Evolutionary conservation across 140 eudicot genomes (phyloP), one percentile per base, ranked within the genome.

Genomic region (Flaveria floridana): DNA sequence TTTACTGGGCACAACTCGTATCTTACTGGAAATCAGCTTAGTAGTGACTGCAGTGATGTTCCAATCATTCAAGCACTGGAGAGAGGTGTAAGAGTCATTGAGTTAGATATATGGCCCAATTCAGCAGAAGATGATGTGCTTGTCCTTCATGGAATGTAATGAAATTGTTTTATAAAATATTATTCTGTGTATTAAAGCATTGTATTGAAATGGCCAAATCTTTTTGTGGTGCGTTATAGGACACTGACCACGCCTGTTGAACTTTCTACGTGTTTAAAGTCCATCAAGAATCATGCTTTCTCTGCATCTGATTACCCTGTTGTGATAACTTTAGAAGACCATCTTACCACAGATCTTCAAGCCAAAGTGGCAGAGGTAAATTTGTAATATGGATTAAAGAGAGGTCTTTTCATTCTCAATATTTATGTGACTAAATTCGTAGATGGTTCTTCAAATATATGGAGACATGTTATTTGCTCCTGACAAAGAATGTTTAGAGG

Each of bases 71-170:
- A 87, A 52, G 99, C 99, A 59, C 72, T 94, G 44, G 85, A 87
- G 57, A 88, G 84, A 78, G 96, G 96, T 4, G 99, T 94, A 28
- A 85, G 99, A 84, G 99, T 90, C 70, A 88, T 94, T 70, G 99
- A 94, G 79, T 85, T 94, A 81, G 99, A 94, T 76, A 90, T 94
- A 80, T 94, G 99, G 99, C 97, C 99, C 25, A 94, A 94, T 81
- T 90, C 99, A 23, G 19, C 83, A 7, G 79, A 87, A 0, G 96
- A 94, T 47, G 81, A 88, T 59, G 90, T 94, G 3, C 28, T 82
- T 75, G 99, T 94, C 48, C 99, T 94, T 81, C 99, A 94, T 81
- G 99, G 99, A 83, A 83, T 88, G 99, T 94, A 85, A 74, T 50
- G 13, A 41, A 0, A 15, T 30, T 42, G 18, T 56, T 75, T 71